A percentile compares a stretch with the other conserved stretches of the same genome.
Evolutionary conservation across 345 rosid species (phyloP).

Genomic region (Salix purpurea): DNA sequence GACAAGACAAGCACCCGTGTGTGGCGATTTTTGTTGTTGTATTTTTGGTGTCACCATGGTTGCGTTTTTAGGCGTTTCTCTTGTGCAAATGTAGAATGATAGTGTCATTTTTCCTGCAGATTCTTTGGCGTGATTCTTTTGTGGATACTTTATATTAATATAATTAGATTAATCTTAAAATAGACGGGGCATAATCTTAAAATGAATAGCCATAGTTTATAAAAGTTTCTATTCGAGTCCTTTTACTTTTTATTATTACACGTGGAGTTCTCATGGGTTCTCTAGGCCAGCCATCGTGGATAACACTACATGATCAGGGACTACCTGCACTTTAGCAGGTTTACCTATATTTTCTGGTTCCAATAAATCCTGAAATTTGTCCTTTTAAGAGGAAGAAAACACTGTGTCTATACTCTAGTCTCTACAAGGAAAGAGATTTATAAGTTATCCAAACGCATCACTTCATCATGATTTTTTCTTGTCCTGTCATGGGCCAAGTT

Average conservation of each 20-base stretch:
- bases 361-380: no score
- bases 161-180: not conserved
- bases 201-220: not conserved
- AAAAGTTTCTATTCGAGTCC: no score
- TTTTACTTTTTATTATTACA: no score
- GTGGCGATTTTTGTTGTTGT: not conserved
- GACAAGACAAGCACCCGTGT: no score
- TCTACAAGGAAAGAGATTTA: no score
- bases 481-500: no score
- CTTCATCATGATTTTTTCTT: no score
- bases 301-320: not conserved
- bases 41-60: not conserved
- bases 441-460: no score
- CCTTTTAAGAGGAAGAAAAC: no score
- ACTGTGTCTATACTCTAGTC: no score
- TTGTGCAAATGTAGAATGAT: not conserved
- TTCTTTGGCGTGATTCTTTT: not conserved
- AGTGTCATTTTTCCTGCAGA: not conserved
- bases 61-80: not conserved
- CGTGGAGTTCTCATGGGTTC: not conserved
- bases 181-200: not conserved
- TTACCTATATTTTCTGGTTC: no score
- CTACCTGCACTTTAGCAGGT: not conserved
- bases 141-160: not conserved
- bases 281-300: not conserved